Evolutionary conservation across 2,329 filamentous ascomycete genomes (phyloP).

Genomic region (Pyrenochaeta sp.): DNA sequence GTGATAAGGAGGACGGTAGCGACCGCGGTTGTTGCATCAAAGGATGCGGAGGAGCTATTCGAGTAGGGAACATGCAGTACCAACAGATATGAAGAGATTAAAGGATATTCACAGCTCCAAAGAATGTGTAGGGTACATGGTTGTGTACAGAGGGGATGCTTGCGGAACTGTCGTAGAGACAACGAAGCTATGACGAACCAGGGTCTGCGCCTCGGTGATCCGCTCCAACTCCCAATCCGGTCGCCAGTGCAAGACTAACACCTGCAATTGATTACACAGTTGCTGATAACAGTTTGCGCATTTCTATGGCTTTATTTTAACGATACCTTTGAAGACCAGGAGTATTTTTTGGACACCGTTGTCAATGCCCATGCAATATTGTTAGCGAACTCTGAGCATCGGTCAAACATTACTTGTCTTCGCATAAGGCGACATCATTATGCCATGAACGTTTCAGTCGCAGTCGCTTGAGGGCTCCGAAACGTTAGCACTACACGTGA

Average conservation of each 20-base stretch:
- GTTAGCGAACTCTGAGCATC: slow-evolving; percentile 13
- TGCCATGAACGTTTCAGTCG: slow-evolving; percentile 7
- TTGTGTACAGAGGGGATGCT: slow-evolving; percentile 32
- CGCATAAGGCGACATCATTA: slow-evolving; percentile 16
- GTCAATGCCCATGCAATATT: neutral
- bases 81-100: slow-evolving; percentile 1
- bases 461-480: neutral
- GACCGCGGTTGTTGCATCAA: neutral
- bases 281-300: too few species aligned
- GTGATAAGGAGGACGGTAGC: neutral
- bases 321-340: neutral
- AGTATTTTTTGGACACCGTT: neutral
- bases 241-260: neutral
- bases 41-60: neutral
- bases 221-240: neutral
- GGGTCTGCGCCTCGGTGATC: slow-evolving; percentile 23
- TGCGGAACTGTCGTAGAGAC: slow-evolving; percentile 32
- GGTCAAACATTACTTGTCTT: slow-evolving; percentile 12
- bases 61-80: neutral
- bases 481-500: neutral
- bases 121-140: neutral
- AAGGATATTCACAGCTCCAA: slow-evolving; percentile 1
- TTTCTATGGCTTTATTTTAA: too few species aligned
- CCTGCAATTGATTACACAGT: neutral
- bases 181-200: slow-evolving; percentile 34